These are phyloP conservation scores for Asterophora lycoperdoides DNA, from an alignment of 768 basidiomycete species.

Conservation along the genomic window DNA sequence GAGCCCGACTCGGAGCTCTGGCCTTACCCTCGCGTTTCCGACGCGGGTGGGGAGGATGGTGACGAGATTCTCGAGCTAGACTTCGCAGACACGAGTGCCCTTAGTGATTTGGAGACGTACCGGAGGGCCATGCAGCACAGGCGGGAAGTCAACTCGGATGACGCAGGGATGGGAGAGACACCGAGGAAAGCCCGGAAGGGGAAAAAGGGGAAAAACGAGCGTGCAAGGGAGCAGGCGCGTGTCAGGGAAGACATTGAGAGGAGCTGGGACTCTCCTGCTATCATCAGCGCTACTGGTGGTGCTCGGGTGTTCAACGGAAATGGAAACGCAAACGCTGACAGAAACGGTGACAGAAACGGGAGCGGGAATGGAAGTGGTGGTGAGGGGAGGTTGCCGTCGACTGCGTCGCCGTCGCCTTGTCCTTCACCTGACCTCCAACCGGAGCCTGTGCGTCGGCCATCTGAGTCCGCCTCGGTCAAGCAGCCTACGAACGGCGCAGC, in stretches of 20 bases:
- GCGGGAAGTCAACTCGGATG: not conserved
- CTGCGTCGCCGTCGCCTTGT: conserved; percentile 13
- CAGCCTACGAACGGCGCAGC: conserved; percentile 3
- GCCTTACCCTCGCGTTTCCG: conserved; percentile 54
- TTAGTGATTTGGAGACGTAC: conserved; percentile 66
- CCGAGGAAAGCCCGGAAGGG: conserved; percentile 8
- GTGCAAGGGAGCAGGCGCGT: conserved; percentile 35
- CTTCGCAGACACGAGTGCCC: conserved; percentile 66
- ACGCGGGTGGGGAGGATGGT: conserved; percentile 37
- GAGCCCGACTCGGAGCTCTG: conserved; percentile 62
- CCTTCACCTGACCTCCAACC: conserved; percentile 4
- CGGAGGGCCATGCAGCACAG: conserved; percentile 21
- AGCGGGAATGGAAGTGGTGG: no score
- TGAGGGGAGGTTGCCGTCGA: conserved; percentile 12
- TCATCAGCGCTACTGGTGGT: conserved; percentile 2
- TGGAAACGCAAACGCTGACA: no score
- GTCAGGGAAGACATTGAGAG: conserved; percentile 51
- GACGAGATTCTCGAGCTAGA: conserved; percentile 73
- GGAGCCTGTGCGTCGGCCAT: no score
- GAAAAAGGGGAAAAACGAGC: conserved; percentile 28
- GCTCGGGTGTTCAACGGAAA: conserved; percentile 1
- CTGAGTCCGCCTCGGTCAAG: no score
- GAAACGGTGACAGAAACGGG: no score
- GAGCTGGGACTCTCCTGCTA: conserved; percentile 54
- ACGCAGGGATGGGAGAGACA: conserved; percentile 9